phyloP scores from a whole-genome alignment of 2,329 filamentous ascomycete genomes.

The Xylariomycetidae sp. region DNA sequence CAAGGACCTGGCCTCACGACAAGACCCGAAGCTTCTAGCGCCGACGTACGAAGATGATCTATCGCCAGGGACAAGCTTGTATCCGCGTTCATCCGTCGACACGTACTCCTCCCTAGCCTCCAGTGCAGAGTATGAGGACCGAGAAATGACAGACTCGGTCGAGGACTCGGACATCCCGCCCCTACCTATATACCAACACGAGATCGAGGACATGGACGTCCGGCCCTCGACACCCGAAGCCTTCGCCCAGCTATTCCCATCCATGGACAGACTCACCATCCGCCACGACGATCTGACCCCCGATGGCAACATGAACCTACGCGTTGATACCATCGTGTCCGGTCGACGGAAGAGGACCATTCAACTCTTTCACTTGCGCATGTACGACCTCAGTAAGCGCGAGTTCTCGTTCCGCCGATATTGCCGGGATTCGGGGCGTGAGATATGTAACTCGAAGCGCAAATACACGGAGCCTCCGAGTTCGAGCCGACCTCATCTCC shows the following conservation, averaged over 20 bases:
- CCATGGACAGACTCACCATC: constrained; percentile 71
- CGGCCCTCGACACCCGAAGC: constrained; percentile 73
- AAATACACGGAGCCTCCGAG: constrained; percentile 54
- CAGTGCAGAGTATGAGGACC: constrained; percentile 45
- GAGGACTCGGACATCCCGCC: constrained; percentile 39
- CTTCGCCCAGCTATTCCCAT: constrained; percentile 83
- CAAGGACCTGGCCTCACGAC: constrained; percentile 24
- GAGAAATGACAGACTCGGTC: constrained; percentile 28
- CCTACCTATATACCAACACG: constrained; percentile 54
- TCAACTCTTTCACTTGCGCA: constrained; percentile 85
- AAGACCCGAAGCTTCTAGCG: constrained; percentile 13
- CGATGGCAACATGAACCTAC: constrained; percentile 95
- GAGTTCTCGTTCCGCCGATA: constrained; percentile 90
- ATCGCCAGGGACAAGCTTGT: constrained; percentile 35
- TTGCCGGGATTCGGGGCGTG: constrained; percentile 84
- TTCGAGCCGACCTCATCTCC: constrained; percentile 33
- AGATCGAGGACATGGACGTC: constrained; percentile 58
- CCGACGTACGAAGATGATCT: constrained; percentile 27
- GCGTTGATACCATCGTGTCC: constrained; percentile 71
- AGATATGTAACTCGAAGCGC: constrained; percentile 79
- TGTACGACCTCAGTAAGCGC: constrained; percentile 81
- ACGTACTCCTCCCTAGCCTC: constrained; percentile 73
- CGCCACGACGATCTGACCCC: constrained; percentile 84
- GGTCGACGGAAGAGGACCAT: constrained; percentile 61
- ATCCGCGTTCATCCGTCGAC: constrained; percentile 58